These are phyloP conservation scores for Heterobasidion annosum DNA, from an alignment of 1,284 basidiomycete genomes.

Conservation along the genomic window DNA sequence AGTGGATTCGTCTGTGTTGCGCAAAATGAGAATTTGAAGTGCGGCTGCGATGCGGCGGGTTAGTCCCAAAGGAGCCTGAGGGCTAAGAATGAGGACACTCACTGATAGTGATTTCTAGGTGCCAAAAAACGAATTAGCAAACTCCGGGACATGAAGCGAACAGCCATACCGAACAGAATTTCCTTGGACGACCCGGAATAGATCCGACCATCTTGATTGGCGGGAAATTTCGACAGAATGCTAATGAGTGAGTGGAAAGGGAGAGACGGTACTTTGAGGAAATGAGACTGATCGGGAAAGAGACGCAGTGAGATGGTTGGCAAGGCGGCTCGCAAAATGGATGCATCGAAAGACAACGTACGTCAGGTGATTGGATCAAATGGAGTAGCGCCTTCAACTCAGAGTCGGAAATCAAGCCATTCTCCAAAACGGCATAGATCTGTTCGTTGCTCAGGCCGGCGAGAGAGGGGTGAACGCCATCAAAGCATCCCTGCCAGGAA, in stretches of 20 bases:
- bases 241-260: constrained; percentile 70
- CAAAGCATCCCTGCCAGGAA: constrained; percentile 69
- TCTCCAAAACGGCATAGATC: constrained; percentile 45
- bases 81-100: constrained; percentile 1
- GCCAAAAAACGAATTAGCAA: neutral
- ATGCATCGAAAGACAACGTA: constrained; percentile 17
- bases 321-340: neutral
- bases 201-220: constrained; percentile 60
- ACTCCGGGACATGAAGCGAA: neutral
- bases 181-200: constrained; percentile 55
- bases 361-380: constrained; percentile 68
- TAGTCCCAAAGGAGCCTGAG: neutral
- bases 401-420: constrained; percentile 51
- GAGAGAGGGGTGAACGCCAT: constrained; percentile 55
- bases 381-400: constrained; percentile 58
- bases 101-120: constrained; percentile 21
- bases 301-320: neutral
- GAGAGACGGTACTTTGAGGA: constrained; percentile 71
- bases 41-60: constrained; percentile 17
- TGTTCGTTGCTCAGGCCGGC: constrained; percentile 47
- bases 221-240: constrained; percentile 65
- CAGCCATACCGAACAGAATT: constrained; percentile 49
- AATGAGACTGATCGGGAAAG: constrained; percentile 52
- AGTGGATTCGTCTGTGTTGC: constrained; percentile 25
- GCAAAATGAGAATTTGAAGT: constrained; percentile 22